Evolutionary conservation across 139 green algal species (phyloP), one percentile per base, ranked within the genome.

Genomic region (Ettlia oleoabundans): DNA sequence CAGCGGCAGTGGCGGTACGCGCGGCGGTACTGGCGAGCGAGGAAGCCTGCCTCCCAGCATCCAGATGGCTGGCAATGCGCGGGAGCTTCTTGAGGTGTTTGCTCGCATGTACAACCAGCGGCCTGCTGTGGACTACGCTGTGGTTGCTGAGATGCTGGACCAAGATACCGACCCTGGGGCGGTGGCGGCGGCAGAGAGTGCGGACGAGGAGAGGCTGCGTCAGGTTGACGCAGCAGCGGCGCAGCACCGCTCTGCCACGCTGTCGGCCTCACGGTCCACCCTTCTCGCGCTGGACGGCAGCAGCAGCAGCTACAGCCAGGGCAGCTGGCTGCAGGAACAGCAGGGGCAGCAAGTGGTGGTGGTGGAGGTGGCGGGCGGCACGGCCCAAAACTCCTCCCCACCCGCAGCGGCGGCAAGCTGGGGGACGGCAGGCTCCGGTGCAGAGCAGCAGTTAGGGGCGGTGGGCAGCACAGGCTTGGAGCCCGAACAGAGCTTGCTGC

Each of bases 21-120:
- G 52, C 24, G 9, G 66, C 24, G 24, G 66, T 32, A 42, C 33
- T 9, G 61, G 26, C 47, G 47, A 15, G 64, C 51, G 51, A 32
- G 33, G 32, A 47, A 32, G 40, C 18, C 26, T 80, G 32, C 77
- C 47, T 26, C 9, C 37, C 77, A 83, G 77, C 77, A 13, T 67
- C 32, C 33, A 5, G 30, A 13, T 32, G 42, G 77, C 58, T 1
- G 64, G 64, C 42, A 82, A 67, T 28, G 82, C 83, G n/a, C 83
- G 83, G 9, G 83, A 87, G 51, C 81, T 87, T 42, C 66, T 87
- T 1, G 76, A 87, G 37, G 68, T 69, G 75, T 87, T 87, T 84
- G 80, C 83, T 21, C 77, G 75, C 72, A 79, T 87, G 76, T 84
- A 87, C 64, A 47, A 41, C 53, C 83, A 80, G 52, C 76, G 76